Evolutionary conservation across 2,329 filamentous ascomycete genomes (phyloP).

Genomic region (Trichoderma semiorbis): DNA sequence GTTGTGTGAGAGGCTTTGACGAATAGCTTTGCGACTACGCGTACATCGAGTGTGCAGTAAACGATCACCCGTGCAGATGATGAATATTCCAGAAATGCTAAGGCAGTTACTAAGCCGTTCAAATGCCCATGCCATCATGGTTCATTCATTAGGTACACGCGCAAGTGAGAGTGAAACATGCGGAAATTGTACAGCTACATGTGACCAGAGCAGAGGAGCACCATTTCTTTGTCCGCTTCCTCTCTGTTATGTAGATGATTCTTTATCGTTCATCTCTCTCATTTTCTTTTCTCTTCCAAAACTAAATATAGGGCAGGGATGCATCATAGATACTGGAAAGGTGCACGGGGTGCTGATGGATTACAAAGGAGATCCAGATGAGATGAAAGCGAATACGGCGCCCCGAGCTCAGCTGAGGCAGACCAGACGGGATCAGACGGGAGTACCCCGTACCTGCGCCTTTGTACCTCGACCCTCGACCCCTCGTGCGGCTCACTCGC

Average conservation of each 20-base stretch:
- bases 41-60: neutral
- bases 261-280: neutral
- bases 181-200: neutral
- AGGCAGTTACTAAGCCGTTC: neutral
- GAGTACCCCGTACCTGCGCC: neutral
- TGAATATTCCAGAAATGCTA: neutral
- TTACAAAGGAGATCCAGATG: neutral
- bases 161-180: neutral
- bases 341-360: neutral
- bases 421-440: neutral
- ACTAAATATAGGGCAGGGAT: neutral
- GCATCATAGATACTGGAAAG: neutral
- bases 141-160: neutral
- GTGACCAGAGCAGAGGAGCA: neutral
- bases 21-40: neutral
- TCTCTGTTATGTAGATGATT: neutral
- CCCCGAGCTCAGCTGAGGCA: neutral
- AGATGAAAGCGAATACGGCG: slow-evolving; percentile 8
- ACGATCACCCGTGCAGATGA: neutral
- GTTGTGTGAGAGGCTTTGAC: neutral
- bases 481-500: neutral
- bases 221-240: neutral
- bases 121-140: too few relatives aligned
- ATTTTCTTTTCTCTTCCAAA: neutral
- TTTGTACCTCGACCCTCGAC: neutral